Base-by-base conservation (phyloP, 2,329 filamentous ascomycete genomes). In the Ceratocystis alfenasii region DNA sequence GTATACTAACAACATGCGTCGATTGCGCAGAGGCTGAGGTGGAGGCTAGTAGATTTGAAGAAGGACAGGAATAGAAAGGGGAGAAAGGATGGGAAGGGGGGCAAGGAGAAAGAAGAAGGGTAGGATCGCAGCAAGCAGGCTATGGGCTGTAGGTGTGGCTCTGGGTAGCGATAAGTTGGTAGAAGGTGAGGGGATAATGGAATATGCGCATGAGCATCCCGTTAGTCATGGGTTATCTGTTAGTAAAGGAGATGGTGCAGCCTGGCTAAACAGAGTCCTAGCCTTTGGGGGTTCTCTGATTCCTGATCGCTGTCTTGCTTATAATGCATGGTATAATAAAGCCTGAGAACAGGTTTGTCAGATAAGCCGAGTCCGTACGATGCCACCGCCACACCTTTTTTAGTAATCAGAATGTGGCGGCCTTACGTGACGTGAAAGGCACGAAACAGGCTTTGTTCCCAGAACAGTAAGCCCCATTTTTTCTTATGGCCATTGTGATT, bases 21-120 rank as follows among this genome's bases (percentile, higher is more conserved):
- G 22, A 46, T 25, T 20, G 12, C 45, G 33, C 25, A 64, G 63
- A 64, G 50, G 36, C 30, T 3, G 63, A 64, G 6, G 7, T 57
- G 4, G 48, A 64, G 41, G 41, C 46, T 15, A 48, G 41, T 17
- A n/a, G 46, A 22, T 63, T 28, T n/a, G 61, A 63, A 12, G 61
- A 63, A 25, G 44, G 48, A 48, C 30, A 20, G 41, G 61, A 50
- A 48, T 63, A 48, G 15, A 36, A 17, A 33, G 33, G 53, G 53
- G 25, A 33, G 30, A 33, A 33, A 7, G 30, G 30, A 33, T 33
- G 30, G 28, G 10, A 5, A 10, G n/a, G 7, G 12, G 15, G 20
- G 50, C 4, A 10, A 30, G 7, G 17, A 20, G 7, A 22, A 50
- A 50, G n/a, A 50, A 20, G 46, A 10, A n/a, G 17, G 46, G 33